Conservation (phyloP, 2,329 filamentous ascomycete species). For the Cladophialophora bantiana region DNA sequence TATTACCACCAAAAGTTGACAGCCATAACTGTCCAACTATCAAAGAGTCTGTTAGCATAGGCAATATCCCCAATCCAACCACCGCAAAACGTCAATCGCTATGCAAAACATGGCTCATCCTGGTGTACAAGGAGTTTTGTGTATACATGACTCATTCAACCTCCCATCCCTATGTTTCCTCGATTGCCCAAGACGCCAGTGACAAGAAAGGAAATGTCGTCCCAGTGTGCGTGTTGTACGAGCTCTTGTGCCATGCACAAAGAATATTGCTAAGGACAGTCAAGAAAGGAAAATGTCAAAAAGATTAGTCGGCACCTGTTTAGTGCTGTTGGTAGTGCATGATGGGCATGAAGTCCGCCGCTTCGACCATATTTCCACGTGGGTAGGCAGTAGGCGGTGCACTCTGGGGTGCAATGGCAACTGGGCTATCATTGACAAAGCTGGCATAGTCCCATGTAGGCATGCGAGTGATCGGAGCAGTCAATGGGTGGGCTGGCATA, state of each 20-base stretch:
- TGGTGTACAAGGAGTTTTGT: constrained; percentile 34
- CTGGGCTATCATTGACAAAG: constrained; percentile 42
- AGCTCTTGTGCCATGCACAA: constrained; percentile 27
- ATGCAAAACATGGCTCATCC: constrained; percentile 35
- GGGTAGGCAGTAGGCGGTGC: constrained; percentile 38
- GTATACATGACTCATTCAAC: constrained; percentile 35
- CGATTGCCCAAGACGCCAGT: constrained; percentile 22
- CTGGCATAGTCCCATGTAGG: constrained; percentile 50
- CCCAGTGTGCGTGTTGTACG: constrained; percentile 10
- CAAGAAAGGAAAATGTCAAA: constrained; percentile 31
- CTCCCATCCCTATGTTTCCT: constrained; percentile 9
- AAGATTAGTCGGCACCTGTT: constrained; percentile 22
- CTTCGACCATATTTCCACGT: constrained; percentile 29
- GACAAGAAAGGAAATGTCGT: constrained; percentile 22
- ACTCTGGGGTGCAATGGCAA: constrained; percentile 42
- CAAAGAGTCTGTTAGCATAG: not conserved
- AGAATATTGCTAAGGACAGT: constrained; percentile 33
- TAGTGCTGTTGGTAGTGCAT: constrained; percentile 34
- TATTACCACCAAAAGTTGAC: constrained; percentile 28
- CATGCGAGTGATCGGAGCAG: constrained; percentile 45
- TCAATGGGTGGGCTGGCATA: constrained; percentile 38
- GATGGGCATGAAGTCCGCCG: constrained; percentile 32
- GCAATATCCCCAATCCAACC: constrained; percentile 20
- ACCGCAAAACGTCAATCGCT: constrained; percentile 30
- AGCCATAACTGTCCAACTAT: constrained; percentile 29